phyloP scores from a whole-genome alignment of 208 protist genomes.

The Strigomonas culicis region DNA sequence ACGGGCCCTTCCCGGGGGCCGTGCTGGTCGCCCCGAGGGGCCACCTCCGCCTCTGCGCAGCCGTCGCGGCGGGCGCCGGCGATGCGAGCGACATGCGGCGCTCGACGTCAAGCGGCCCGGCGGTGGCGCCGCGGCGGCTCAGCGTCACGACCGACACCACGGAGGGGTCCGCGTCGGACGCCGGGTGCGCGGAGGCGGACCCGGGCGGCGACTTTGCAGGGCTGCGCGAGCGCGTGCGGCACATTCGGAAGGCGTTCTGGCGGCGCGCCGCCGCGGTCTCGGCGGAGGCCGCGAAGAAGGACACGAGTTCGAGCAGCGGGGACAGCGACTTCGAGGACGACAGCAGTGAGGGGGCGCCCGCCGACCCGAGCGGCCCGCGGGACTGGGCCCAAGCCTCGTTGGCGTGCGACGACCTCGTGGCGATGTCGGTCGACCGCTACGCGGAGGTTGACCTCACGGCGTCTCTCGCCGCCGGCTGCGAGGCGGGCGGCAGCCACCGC shows the following conservation, averaged over 20 bases:
- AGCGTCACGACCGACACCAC: not conserved
- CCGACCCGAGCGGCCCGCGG: not conserved
- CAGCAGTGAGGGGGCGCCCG: not conserved
- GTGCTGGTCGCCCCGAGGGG: constrained; percentile 25
- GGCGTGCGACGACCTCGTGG: constrained; percentile 25
- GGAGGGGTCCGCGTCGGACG: not conserved
- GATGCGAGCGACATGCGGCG: not conserved
- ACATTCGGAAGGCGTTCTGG: constrained; percentile 1
- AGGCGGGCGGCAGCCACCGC: constrained; percentile 26
- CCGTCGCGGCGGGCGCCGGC: constrained; percentile 8
- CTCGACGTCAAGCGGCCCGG: not conserved
- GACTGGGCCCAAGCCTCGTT: constrained; percentile 18
- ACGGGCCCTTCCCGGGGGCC: not conserved
- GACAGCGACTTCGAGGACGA: not conserved
- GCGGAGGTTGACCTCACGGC: constrained; percentile 56
- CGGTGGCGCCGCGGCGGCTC: not conserved
- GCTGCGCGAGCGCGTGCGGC: constrained; percentile 6
- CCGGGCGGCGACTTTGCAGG: constrained; percentile 3
- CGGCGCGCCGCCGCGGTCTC: not conserved
- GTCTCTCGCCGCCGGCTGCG: constrained; percentile 30
- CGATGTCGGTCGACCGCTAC: constrained; percentile 61
- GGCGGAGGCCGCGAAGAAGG: not conserved
- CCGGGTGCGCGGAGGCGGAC: not conserved
- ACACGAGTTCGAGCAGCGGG: not conserved
- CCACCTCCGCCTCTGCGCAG: constrained; percentile 27